Percentiles rank a stretch among this genome's conserved stretches.
phyloP scores from a whole-genome alignment of 2,329 filamentous ascomycete genomes.

The Ascochyta fabae region DNA sequence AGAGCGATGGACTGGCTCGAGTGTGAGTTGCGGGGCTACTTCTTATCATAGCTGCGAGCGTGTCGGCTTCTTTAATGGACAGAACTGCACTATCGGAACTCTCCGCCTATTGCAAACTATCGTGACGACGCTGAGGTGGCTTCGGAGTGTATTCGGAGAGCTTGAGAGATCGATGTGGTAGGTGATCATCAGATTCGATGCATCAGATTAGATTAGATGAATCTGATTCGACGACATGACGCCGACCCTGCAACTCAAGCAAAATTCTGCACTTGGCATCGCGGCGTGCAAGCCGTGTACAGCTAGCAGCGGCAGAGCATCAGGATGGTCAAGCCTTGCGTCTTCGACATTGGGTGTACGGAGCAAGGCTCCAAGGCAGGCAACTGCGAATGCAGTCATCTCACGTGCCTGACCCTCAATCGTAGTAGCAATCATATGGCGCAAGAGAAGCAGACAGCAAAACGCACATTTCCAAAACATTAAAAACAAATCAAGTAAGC shows the following conservation, averaged over 20 bases:
- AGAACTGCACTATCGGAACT: neutral
- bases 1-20: neutral
- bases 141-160: slow-evolving; percentile 11
- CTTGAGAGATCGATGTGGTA: slow-evolving; percentile 1
- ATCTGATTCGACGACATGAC: neutral
- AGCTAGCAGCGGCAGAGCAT: neutral
- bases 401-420: no score
- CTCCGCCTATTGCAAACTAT: neutral
- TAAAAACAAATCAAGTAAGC: no score
- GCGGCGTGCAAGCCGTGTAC: neutral
- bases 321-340: no score
- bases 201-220: slow-evolving; percentile 18
- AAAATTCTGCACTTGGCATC: slow-evolving; percentile 15
- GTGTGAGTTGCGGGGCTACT: neutral
- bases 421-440: no score
- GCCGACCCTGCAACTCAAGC: slow-evolving; percentile 6
- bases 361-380: no score
- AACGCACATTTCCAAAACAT: no score
- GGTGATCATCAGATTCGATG: slow-evolving; percentile 15
- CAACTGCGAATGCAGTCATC: no score
- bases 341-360: no score
- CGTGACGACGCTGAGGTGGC: slow-evolving; percentile 7
- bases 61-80: neutral
- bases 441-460: no score
- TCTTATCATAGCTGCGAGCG: neutral